These are phyloP conservation scores for Ceratobasidium sp. DNA, from an alignment of 1,284 basidiomycete genomes.

Conservation along the genomic window DNA sequence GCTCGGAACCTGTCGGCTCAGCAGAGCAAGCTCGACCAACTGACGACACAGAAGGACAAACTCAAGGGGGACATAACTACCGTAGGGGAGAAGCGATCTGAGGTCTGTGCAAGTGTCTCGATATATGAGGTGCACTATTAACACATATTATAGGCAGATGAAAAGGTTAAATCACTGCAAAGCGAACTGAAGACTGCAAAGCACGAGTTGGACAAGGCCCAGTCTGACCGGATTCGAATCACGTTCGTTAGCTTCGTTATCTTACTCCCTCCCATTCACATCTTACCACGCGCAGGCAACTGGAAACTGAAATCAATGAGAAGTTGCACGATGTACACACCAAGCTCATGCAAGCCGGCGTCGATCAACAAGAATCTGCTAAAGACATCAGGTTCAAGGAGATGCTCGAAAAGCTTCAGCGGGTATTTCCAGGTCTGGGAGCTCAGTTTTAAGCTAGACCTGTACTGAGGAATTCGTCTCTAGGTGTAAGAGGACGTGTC, in stretches of 20 bases:
- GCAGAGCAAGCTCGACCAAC: slow-evolving; percentile 70
- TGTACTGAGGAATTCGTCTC: not conserved
- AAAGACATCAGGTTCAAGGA: slow-evolving; percentile 87
- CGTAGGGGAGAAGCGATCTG: slow-evolving; percentile 67
- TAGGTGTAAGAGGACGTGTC: slow-evolving; percentile 89
- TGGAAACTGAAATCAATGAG: slow-evolving; percentile 90
- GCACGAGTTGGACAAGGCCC: slow-evolving; percentile 78
- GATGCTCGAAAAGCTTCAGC: slow-evolving; percentile 81
- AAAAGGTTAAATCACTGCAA: slow-evolving; percentile 64
- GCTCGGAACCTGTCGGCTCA: slow-evolving; percentile 66
- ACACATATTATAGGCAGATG: slow-evolving; percentile 64
- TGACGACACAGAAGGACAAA: slow-evolving; percentile 69
- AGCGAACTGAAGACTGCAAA: slow-evolving; percentile 67
- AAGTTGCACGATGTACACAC: slow-evolving; percentile 85
- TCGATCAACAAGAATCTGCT: slow-evolving; percentile 87
- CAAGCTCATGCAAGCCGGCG: slow-evolving; percentile 87
- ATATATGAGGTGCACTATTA: slow-evolving; percentile 10
- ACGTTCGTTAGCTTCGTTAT: slow-evolving; percentile 59
- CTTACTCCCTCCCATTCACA: not conserved
- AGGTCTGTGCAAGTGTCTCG: slow-evolving; percentile 57
- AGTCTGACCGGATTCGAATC: slow-evolving; percentile 77
- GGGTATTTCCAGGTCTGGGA: slow-evolving; percentile 81
- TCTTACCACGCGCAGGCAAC: slow-evolving; percentile 65
- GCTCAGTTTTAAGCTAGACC: not conserved
- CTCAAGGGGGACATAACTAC: slow-evolving; percentile 66